Percentiles rank a stretch among this genome's conserved stretches.
Evolutionary conservation across 768 basidiomycete genomes (phyloP).

Genomic region (Epithele typhae): DNA sequence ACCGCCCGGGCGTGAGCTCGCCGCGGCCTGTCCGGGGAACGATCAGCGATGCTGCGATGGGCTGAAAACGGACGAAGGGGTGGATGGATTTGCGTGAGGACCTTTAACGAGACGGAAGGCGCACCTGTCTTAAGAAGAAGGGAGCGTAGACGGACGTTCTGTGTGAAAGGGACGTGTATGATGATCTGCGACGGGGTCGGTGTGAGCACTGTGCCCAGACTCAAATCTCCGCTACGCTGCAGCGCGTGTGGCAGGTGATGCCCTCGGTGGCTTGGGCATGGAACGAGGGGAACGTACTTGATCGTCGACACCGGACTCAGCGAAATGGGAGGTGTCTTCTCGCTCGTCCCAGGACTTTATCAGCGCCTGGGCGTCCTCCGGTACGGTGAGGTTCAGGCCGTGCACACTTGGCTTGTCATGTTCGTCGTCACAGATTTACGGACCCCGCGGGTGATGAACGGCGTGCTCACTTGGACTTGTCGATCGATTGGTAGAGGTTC

Average conservation of each 20-base stretch:
- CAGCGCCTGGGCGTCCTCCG: slow-evolving; percentile 70
- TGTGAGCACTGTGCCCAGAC: no score
- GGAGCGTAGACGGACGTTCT: slow-evolving; percentile 74
- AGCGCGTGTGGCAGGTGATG: no score
- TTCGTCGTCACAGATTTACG: slow-evolving; percentile 2
- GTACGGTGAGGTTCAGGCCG: slow-evolving; percentile 76
- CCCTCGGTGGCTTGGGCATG: no score
- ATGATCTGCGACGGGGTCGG: slow-evolving; percentile 58
- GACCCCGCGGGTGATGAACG: no score
- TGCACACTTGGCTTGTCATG: slow-evolving; percentile 51
- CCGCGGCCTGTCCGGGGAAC: slow-evolving; percentile 53
- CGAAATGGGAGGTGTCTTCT: slow-evolving; percentile 59
- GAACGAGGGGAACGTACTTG: slow-evolving; percentile 46
- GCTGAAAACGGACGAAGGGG: neutral
- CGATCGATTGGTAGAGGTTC: slow-evolving; percentile 27
- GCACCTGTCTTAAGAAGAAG: slow-evolving; percentile 73
- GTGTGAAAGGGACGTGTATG: slow-evolving; percentile 75
- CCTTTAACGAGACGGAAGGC: no score
- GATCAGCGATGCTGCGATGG: no score
- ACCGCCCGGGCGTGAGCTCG: slow-evolving; percentile 67
- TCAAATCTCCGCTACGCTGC: no score
- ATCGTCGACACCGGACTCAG: slow-evolving; percentile 81
- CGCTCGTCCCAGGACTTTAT: slow-evolving; percentile 83
- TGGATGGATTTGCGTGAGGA: no score
- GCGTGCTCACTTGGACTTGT: slow-evolving; percentile 28